Evolutionary conservation across 2,329 filamentous ascomycete genomes (phyloP).

Genomic region (Cladosporium sp.): DNA sequence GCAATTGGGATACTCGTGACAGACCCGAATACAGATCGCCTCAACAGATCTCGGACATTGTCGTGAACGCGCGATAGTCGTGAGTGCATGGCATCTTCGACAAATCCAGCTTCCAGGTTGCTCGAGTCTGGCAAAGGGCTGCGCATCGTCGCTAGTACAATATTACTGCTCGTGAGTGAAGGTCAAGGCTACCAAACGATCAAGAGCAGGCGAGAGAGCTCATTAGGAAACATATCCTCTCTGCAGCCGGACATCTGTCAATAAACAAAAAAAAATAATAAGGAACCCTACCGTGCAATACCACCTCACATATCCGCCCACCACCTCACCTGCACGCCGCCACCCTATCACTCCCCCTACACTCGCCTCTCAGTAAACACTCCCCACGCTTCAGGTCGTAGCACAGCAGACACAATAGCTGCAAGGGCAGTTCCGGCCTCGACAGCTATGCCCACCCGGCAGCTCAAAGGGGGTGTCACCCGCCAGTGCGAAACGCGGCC

Average conservation of each 20-base stretch:
- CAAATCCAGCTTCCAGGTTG: conserved; percentile 35
- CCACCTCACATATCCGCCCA: conserved; percentile 6
- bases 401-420: conserved; percentile 6
- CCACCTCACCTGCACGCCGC: conserved; percentile 5
- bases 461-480: conserved; percentile 6
- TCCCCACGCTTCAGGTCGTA: not conserved
- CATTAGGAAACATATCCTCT: not conserved
- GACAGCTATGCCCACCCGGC: not conserved
- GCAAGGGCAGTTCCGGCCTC: not conserved
- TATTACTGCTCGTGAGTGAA: not conserved
- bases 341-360: conserved; percentile 1
- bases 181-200: not conserved
- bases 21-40: conserved; percentile 32
- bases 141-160: conserved; percentile 1
- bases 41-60: conserved; percentile 36
- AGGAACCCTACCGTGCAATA: conserved; percentile 5
- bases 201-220: not conserved
- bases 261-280: not conserved
- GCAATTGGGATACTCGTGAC: conserved; percentile 17
- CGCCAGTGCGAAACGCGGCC: conserved; percentile 3
- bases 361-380: not conserved
- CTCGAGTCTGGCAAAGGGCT: conserved; percentile 20
- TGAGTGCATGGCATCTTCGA: conserved; percentile 33
- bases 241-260: not conserved
- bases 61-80: conserved; percentile 34